Evolutionary conservation across 805 yeast species (phyloP), one percentile per base, ranked within the genome.

Genomic region (Diddensiella caesifluorescens): DNA sequence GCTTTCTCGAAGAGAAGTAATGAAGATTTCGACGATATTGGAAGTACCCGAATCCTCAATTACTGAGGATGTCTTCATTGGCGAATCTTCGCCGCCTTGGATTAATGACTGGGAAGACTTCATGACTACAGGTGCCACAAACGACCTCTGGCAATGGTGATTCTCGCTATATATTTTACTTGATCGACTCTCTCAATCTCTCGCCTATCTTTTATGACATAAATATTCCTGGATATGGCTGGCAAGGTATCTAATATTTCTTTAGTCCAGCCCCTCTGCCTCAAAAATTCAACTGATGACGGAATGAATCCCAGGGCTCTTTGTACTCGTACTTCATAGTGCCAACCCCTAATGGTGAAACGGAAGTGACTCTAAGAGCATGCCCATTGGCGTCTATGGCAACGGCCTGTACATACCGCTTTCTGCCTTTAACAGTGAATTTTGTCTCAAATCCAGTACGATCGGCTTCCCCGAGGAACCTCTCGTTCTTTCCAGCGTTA

Each of bases 21-120:
- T 29, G 32, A 7, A 19, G 12, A 16, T 26, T n/a, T 19, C 28
- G 2, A 31, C 21, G 35, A 22, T 19, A 15, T 18, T 35, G 35
- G 25, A 22, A 4, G 4, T n/a, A n/a, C n/a, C n/a, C n/a, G n/a
- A n/a, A n/a, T n/a, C n/a, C n/a, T n/a, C n/a, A n/a, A n/a, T n/a
- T 19, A 27, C 29, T 21, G 43, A 39, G 12, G 15, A 13, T 9
- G 15, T 7, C 16, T 31, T 33, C 22, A 23, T 39, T 22, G 39
- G 33, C 22, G 25, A 32, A 7, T 21, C 22, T 22, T 13, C 35
- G 32, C 22, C 43, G 13, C 7, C 38, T n/a, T 16, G 38, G 20
- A 19, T 39, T 22, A 31, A 38, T 3, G 43, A 38, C 10, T 39
- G 43, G 43, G 39, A 33, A 15, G 43, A 39, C 26, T 38, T 20